These are phyloP conservation scores for Sapria himalayana DNA, from an alignment of 345 rosid species.

Conservation along the genomic window DNA sequence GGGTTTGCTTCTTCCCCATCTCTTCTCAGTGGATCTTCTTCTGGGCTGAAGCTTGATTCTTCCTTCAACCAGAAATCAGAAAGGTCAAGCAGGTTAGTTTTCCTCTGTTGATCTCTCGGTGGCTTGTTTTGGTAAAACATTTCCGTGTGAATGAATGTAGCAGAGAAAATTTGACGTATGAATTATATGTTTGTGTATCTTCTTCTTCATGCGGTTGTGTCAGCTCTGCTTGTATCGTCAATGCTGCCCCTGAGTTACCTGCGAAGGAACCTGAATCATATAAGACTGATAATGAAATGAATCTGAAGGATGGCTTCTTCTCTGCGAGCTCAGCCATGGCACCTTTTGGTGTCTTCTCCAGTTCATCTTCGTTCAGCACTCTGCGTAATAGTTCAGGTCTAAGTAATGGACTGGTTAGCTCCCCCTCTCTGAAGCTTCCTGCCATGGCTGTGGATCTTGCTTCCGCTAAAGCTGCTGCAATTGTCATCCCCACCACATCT, in stretches of 20 bases:
- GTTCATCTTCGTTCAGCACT: constrained; percentile 21
- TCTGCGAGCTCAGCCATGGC: constrained; percentile 11
- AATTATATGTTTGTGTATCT: too few species aligned
- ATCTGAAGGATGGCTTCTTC: constrained; percentile 11
- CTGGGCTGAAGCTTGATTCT: constrained; percentile 9
- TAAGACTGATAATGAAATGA: constrained; percentile 14
- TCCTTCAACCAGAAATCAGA: constrained; percentile 13
- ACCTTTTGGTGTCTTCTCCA: constrained; percentile 15
- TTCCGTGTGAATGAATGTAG: too few species aligned
- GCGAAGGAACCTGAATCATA: constrained; percentile 19
- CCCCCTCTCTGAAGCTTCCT: constrained; percentile 16
- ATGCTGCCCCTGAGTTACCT: constrained; percentile 13
- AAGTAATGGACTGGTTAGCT: constrained; percentile 22
- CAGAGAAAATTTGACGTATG: too few species aligned
- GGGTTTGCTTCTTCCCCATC: constrained; percentile 5
- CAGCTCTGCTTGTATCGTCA: constrained; percentile 25
- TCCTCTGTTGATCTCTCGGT: not conserved
- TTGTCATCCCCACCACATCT: constrained; percentile 7
- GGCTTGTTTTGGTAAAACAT: too few species aligned
- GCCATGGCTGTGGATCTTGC: constrained; percentile 5
- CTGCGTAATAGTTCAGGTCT: constrained; percentile 12
- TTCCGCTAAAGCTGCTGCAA: constrained; percentile 10
- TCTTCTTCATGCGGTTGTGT: constrained; percentile 13
- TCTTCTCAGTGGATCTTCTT: constrained; percentile 11
- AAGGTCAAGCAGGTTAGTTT: constrained; percentile 24